Base-by-base conservation (phyloP, 1,139 yeast genomes). In the Debaryomyces sp. region DNA sequence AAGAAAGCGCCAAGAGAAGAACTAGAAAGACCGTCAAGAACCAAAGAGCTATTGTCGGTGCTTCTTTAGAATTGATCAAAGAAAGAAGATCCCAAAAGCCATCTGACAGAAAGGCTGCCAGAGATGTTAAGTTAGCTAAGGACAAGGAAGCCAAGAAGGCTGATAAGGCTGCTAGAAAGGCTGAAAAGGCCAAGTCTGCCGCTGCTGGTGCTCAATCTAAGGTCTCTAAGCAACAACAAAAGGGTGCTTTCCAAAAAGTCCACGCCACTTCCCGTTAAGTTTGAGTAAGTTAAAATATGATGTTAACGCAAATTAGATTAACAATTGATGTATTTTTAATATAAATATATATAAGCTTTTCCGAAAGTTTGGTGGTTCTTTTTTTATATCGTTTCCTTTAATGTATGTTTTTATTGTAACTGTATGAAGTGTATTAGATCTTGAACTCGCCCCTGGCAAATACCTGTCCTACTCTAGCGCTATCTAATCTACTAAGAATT, bases 11-110 rank as follows among this genome's bases (percentile, higher is more conserved):
- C 77, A 95, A 91, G 89, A 95, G 89, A 89, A 90, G 97, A 82
- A 66, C 95, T 68, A 94, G 97, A 86, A 92, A 90, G 85, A 78
- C 97, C 71, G 95, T 92, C 80, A 94, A 95, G 89, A 85, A 87
- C 80, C 97, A 92, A 84, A 94, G 99, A 87, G 97, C 96, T 62
- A 87, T 94, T 74, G 98, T 92, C 66, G 99, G 99, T 85, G 99
- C 98, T 75, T 89, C 98, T 71, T 84, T 94, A 70, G 99, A 94
- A 66, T 88, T 90, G 76, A 94, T 94, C 82, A 91, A 89, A 84
- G 97, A 94, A 85, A 90, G 96, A 87, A 91, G 98, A 82, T 70
- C 88, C 67, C 82, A 85, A 77, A 89, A 92, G 82, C 97, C 99
- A 75, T 94, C 92, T 77, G 94, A 87, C 73, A 95, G 97, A 85